phyloP scores from a whole-genome alignment of 768 basidiomycete species.

The Podaxis carcinomalis region DNA sequence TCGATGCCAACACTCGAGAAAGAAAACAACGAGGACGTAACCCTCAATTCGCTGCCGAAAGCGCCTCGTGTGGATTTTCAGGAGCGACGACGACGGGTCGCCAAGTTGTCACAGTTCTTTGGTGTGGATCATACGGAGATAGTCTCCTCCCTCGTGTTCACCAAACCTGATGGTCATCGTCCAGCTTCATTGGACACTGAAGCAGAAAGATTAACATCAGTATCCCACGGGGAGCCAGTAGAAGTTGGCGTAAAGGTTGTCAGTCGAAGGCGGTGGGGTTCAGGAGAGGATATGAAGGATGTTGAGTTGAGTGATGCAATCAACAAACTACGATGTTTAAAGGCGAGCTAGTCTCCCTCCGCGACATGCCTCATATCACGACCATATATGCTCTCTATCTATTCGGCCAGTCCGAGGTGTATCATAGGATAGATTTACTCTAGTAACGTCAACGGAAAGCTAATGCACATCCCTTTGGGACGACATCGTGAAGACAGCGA shows the following conservation, averaged over 20 bases:
- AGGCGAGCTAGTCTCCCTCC: slow-evolving; percentile 25
- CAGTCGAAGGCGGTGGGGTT: slow-evolving; percentile 38
- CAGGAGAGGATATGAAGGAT: slow-evolving; percentile 26
- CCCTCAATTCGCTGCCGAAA: background rate
- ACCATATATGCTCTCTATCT: background rate
- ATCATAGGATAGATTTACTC: slow-evolving; percentile 9
- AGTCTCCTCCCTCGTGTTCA: slow-evolving; percentile 18
- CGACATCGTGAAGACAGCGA: slow-evolving; percentile 12
- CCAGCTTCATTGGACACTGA: background rate
- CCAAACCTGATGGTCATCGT: background rate
- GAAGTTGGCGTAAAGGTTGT: slow-evolving; percentile 37
- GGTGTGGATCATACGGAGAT: slow-evolving; percentile 49
- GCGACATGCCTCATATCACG: background rate
- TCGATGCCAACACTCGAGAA: background rate
- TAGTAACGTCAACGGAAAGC: background rate
- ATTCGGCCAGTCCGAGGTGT: slow-evolving; percentile 8
- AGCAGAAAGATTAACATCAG: background rate
- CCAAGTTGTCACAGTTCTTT: slow-evolving; percentile 55
- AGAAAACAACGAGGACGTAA: background rate
- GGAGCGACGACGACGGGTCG: slow-evolving; percentile 36
- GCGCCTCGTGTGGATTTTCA: slow-evolving; percentile 1
- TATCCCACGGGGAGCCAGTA: slow-evolving; percentile 3
- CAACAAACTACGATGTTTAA: slow-evolving; percentile 35
- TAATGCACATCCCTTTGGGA: background rate
- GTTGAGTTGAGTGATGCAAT: slow-evolving; percentile 39